Conservation (phyloP, 768 basidiomycete species). For the Termitomyces sp. region DNA sequence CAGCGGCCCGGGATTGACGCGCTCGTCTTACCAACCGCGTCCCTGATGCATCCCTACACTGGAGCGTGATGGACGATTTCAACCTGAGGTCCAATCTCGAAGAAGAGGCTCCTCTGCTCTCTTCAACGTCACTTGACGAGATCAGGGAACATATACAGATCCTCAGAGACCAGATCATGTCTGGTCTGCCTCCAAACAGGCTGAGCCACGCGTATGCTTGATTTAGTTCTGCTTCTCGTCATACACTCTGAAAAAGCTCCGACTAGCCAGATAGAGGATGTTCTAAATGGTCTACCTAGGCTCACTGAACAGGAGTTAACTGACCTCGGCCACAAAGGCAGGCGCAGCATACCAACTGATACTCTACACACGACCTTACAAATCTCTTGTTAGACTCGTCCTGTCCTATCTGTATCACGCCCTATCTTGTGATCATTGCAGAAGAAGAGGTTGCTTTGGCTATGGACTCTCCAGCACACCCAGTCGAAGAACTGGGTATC, state of each 20-base stretch:
- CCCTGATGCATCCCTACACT: not conserved
- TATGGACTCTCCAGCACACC: constrained; percentile 77
- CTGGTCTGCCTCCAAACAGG: constrained; percentile 7
- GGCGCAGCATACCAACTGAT: not conserved
- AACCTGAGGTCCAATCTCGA: constrained; percentile 8
- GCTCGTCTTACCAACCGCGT: not conserved
- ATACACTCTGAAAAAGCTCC: not conserved
- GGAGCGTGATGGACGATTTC: constrained; percentile 12
- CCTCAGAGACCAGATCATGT: constrained; percentile 11
- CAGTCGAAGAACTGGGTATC: constrained; percentile 65
- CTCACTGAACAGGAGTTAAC: constrained; percentile 45
- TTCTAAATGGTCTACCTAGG: constrained; percentile 42
- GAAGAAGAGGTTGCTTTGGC: constrained; percentile 70
- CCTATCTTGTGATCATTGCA: constrained; percentile 61
- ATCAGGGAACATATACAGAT: constrained; percentile 8
- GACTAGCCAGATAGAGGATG: constrained; percentile 30
- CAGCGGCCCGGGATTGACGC: not conserved
- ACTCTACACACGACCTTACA: not conserved
- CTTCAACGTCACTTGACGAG: constrained; percentile 2
- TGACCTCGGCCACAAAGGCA: constrained; percentile 43
- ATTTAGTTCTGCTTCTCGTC: not conserved
- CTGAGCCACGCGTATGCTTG: constrained; percentile 14
- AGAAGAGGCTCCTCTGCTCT: not conserved
- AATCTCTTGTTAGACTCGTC: constrained; percentile 43
- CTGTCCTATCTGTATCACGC: constrained; percentile 73